Evolutionary conservation across 164 flowering plant genomes (phyloP).

Genomic region (Magnolia sinica): DNA sequence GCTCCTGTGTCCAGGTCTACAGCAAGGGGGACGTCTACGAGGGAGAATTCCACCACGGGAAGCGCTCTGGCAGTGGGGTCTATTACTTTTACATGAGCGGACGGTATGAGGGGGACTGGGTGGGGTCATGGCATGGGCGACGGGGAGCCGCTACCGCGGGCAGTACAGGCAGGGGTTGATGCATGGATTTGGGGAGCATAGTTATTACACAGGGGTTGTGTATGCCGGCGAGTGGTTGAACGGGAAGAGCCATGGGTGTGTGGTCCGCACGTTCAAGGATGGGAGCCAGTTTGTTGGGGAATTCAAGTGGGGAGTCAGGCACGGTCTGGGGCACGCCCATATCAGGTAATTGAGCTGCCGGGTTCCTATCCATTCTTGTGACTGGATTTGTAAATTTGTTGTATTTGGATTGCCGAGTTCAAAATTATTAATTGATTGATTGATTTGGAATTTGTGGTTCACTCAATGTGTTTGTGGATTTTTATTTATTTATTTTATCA

Average conservation of each 20-base stretch:
- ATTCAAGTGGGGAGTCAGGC: slow-evolving; percentile 86
- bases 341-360: slow-evolving; percentile 47
- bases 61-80: slow-evolving; percentile 83
- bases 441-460: background rate
- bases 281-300: slow-evolving; percentile 78
- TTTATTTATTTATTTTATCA: too few species aligned
- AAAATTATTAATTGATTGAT: too few species aligned
- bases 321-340: slow-evolving; percentile 77
- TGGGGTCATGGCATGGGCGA: slow-evolving; percentile 86
- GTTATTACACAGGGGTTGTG: slow-evolving; percentile 75
- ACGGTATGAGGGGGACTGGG: slow-evolving; percentile 85
- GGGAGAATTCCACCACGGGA: slow-evolving; percentile 77
- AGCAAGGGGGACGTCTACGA: slow-evolving; percentile 76
- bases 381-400: background rate
- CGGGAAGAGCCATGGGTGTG: slow-evolving; percentile 84
- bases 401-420: background rate
- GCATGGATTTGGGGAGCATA: slow-evolving; percentile 73
- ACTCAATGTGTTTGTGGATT: background rate
- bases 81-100: slow-evolving; percentile 73
- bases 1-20: slow-evolving; percentile 56
- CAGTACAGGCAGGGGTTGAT: slow-evolving; percentile 76
- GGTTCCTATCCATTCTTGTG: background rate
- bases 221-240: slow-evolving; percentile 82
- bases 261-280: slow-evolving; percentile 68
- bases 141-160: slow-evolving; percentile 76